A percentile compares a stretch with the other conserved stretches of the same genome.
phyloP scores from a whole-genome alignment of 2,329 filamentous ascomycete species.

The Stagonosporopsis chrysanthemi region DNA sequence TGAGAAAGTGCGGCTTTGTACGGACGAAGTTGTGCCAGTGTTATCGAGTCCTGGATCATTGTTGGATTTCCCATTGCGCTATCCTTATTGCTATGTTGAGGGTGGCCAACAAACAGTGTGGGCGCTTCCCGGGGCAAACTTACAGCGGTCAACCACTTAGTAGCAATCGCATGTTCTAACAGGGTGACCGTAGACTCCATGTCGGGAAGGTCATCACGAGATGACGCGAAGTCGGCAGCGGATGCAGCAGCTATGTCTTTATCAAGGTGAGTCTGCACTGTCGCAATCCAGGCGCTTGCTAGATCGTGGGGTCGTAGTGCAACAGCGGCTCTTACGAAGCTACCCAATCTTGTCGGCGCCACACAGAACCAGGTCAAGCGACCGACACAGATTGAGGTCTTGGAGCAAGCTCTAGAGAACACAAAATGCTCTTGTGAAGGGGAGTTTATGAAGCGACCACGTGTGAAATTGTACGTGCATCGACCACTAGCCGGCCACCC shows the following conservation, averaged over 20 bases:
- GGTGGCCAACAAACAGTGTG: neutral
- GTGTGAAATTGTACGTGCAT: neutral
- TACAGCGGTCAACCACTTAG: neutral
- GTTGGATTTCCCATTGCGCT: neutral
- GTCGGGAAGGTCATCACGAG: conserved; percentile 1
- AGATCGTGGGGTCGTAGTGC: neutral
- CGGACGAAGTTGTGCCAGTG: neutral
- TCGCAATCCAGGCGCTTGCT: neutral
- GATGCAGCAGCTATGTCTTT: conserved; percentile 1
- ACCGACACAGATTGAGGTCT: neutral
- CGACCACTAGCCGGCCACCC: neutral
- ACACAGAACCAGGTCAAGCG: neutral
- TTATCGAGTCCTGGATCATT: neutral
- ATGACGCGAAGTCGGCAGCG: neutral
- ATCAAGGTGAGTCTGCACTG: neutral
- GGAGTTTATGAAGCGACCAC: neutral
- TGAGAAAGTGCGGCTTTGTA: neutral
- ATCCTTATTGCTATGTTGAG: neutral
- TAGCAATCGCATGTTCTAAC: neutral
- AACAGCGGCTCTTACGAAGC: neutral
- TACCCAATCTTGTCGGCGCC: neutral
- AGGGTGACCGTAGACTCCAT: neutral
- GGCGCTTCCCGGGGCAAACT: neutral
- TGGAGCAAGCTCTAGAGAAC: neutral
- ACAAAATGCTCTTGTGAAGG: neutral